phyloP scores from a whole-genome alignment of 1,139 yeast species.

The Debaryomycetaceae sp. region DNA sequence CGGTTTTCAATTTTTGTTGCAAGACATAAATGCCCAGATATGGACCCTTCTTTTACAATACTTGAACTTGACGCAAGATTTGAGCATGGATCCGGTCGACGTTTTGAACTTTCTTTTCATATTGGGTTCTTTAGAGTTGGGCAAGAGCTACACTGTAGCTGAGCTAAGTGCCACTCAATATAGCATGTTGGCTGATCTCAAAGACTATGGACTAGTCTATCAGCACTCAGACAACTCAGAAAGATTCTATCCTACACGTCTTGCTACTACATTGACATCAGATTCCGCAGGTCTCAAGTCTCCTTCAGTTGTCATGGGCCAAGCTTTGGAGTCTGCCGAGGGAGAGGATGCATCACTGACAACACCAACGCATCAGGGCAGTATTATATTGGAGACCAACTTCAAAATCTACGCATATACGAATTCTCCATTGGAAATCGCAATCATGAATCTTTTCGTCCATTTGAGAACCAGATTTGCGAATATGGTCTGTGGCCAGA shows the following conservation, averaged over 20 bases:
- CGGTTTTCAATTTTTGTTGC: constrained; percentile 91
- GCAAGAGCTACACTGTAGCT: constrained; percentile 74
- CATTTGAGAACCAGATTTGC: constrained; percentile 80
- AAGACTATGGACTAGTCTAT: constrained; percentile 90
- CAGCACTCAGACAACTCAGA: constrained; percentile 60
- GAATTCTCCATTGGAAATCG: constrained; percentile 91
- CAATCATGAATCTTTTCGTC: constrained; percentile 83
- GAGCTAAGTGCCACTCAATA: constrained; percentile 78
- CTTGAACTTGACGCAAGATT: constrained; percentile 74
- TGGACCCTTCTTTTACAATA: constrained; percentile 92
- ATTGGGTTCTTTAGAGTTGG: constrained; percentile 88
- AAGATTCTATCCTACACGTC: constrained; percentile 83
- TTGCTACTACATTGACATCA: constrained; percentile 88
- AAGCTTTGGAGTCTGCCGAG: constrained; percentile 43
- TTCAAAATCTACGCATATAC: constrained; percentile 93
- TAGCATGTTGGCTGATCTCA: constrained; percentile 81
- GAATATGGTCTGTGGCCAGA: constrained; percentile 90
- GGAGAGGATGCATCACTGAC: constrained; percentile 13
- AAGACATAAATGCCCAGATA: constrained; percentile 89
- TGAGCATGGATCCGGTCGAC: constrained; percentile 94
- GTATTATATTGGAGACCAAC: constrained; percentile 88
- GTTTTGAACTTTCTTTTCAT: constrained; percentile 89
- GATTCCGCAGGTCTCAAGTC: constrained; percentile 69
- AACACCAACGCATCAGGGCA: constrained; percentile 43
- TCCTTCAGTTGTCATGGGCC: constrained; percentile 67